Evolutionary conservation across 2,329 filamentous ascomycete species (phyloP).

Genomic region (Colletotrichum lindemuthianum): DNA sequence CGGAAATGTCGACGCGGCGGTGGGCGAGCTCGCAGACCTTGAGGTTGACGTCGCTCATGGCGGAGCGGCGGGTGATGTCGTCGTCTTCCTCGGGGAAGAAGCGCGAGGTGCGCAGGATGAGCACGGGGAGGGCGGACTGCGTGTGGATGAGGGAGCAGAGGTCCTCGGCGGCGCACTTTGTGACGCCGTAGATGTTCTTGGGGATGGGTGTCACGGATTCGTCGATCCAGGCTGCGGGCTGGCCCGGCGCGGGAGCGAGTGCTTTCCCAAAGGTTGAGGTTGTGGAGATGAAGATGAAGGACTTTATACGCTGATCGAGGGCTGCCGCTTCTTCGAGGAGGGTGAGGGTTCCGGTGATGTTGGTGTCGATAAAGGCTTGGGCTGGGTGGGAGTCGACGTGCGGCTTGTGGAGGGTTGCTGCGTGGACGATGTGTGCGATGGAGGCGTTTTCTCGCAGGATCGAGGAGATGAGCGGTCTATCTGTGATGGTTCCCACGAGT

Average conservation of each 20-base stretch:
- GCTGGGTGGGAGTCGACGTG: conserved; percentile 57
- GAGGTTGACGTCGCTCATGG: conserved; percentile 51
- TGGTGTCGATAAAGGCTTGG: conserved; percentile 54
- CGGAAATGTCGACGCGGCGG: conserved; percentile 54
- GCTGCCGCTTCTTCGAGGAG: conserved; percentile 53
- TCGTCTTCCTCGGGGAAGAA: conserved; percentile 62
- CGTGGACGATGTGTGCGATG: conserved; percentile 55
- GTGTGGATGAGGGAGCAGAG: conserved; percentile 54
- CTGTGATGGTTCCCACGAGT: conserved; percentile 48
- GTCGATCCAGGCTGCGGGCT: conserved; percentile 56
- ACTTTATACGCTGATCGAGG: conserved; percentile 41
- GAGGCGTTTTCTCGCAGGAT: conserved; percentile 44
- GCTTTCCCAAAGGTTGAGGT: conserved; percentile 57
- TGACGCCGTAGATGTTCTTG: conserved; percentile 61
- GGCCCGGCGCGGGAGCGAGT: conserved; percentile 47
- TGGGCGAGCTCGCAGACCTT: conserved; percentile 60
- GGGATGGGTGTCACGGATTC: conserved; percentile 52
- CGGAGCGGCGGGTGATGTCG: conserved; percentile 50
- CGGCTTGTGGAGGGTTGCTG: conserved; percentile 59
- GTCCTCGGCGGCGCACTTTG: conserved; percentile 60
- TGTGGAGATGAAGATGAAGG: conserved; percentile 57
- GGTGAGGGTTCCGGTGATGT: conserved; percentile 54
- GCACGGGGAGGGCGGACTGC: conserved; percentile 50
- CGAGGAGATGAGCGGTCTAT: conserved; percentile 45
- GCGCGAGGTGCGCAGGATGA: conserved; percentile 57